Base-by-base conservation (phyloP, 1,139 yeast genomes). In the Geotrichum carabidarum region DNA sequence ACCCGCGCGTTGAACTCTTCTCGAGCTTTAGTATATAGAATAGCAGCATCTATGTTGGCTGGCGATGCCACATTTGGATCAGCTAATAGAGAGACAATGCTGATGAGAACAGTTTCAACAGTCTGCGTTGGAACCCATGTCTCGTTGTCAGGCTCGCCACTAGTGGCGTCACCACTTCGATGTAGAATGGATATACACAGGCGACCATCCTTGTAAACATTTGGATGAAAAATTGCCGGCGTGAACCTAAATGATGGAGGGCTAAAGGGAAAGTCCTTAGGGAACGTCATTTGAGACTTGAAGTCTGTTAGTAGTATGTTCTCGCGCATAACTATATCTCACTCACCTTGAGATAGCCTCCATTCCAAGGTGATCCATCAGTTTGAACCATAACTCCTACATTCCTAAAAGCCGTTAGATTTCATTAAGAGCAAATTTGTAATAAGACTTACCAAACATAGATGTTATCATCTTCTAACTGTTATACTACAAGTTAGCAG, bases 91-190 rank as follows among this genome's bases (percentile, higher is more conserved):
- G 96, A 88, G 38, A 91, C 86, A 63, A 91, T 90, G 46, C 95
- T 86, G 58, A 91, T 86, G 65, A 91, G 78, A 9, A 91, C 96
- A 44, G 87, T 78, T 71, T 91, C 97, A 8, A 88, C 97, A 12
- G 94, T 85, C 73, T 91, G 98, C 2, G 95, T 97, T 0, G 98
- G 97, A 42, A 93, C 82, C 98, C 98, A 91, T 22, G 74, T 71
- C 61, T 71, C 97, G 58, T 84, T 83, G 64, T 89, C 96, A 5
- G 91, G 95, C 69, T 90, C 96, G 63, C 88, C 96, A 43, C 87
- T 80, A 53, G 93, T 85, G 36, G 88, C 87, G 67, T 88, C 95
- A 27, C 96, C 96, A 27, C 88, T 83, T 64, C 86, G 89, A 70
- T 91, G 98, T 60, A 91, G 77, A 63, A 91, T 91, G 52, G 96